phyloP scores from a whole-genome alignment of 2,329 filamentous ascomycete genomes.

The Penicillium sclerotiorum region DNA sequence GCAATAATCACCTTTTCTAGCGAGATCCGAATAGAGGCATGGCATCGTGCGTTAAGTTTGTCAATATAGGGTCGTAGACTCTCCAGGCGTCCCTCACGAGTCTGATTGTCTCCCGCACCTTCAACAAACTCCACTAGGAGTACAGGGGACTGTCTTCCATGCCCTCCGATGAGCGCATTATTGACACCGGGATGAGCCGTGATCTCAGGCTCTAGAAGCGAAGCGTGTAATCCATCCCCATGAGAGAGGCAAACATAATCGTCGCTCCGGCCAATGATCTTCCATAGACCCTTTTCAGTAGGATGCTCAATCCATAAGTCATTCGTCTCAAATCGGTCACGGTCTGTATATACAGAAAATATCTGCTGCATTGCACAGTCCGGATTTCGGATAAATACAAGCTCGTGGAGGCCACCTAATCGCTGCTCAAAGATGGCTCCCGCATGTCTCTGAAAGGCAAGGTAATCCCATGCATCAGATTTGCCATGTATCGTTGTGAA shows the following conservation, averaged over 20 bases:
- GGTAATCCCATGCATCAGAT: slow-evolving; percentile 22
- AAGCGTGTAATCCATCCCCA: slow-evolving; percentile 26
- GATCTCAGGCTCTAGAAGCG: slow-evolving; percentile 26
- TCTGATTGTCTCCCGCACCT: neutral
- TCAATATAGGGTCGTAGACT: slow-evolving; percentile 21
- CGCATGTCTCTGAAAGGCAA: slow-evolving; percentile 18
- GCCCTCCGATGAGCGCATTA: slow-evolving; percentile 24
- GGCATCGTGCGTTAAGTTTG: slow-evolving; percentile 17
- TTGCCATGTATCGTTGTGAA: slow-evolving; percentile 13
- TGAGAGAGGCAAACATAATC: slow-evolving; percentile 21
- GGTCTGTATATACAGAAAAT: slow-evolving; percentile 23
- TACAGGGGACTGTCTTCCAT: slow-evolving; percentile 22
- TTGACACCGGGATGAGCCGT: slow-evolving; percentile 21
- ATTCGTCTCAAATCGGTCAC: slow-evolving; percentile 22
- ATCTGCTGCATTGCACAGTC: slow-evolving; percentile 22
- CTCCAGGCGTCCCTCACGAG: slow-evolving; percentile 1
- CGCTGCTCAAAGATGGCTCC: slow-evolving; percentile 17
- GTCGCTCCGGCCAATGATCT: slow-evolving; percentile 26
- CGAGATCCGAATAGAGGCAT: slow-evolving; percentile 22
- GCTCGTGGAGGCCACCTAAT: slow-evolving; percentile 21
- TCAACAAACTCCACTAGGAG: slow-evolving; percentile 25
- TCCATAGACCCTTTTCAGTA: slow-evolving; percentile 24
- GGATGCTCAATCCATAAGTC: slow-evolving; percentile 30
- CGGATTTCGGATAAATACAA: slow-evolving; percentile 21
- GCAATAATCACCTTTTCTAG: slow-evolving; percentile 19